Percentiles rank a stretch among this genome's conserved stretches.
These are phyloP conservation scores for Solanum boliviense DNA, from an alignment of 257 asterid species.

Conservation along the genomic window DNA sequence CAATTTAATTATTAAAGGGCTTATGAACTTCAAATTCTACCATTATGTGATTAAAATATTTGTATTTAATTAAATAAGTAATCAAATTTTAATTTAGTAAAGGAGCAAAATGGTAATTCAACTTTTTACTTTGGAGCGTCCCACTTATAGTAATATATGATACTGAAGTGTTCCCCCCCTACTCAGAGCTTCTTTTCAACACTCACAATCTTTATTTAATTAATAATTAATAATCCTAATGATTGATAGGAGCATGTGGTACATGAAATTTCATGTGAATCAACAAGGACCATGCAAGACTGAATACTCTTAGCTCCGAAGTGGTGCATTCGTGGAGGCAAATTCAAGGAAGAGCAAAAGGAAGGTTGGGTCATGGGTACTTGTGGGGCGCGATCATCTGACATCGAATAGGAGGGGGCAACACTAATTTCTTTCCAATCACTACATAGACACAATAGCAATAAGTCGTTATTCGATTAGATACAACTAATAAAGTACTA, in stretches of 20 bases:
- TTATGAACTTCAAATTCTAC: too few species aligned
- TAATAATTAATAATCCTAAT: too few species aligned
- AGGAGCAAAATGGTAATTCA: too few species aligned
- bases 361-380: conserved; percentile 1
- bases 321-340: neutral
- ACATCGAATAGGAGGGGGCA: neutral
- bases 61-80: too few species aligned
- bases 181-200: too few species aligned
- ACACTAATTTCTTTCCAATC: neutral
- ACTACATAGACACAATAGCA: neutral
- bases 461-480: neutral
- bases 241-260: neutral
- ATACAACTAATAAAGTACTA: neutral
- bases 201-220: neutral
- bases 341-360: neutral
- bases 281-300: neutral
- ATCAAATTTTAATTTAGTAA: too few species aligned
- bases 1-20: too few species aligned
- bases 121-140: too few species aligned
- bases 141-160: too few species aligned
- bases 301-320: too few species aligned
- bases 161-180: too few species aligned
- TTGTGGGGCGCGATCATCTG: conserved; percentile 1
- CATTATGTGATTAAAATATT: too few species aligned
- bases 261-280: neutral